Percentiles rank a stretch among this genome's conserved stretches.
Conservation (phyloP, 495 filamentous ascomycete species). For the Neurospora sp. region DNA sequence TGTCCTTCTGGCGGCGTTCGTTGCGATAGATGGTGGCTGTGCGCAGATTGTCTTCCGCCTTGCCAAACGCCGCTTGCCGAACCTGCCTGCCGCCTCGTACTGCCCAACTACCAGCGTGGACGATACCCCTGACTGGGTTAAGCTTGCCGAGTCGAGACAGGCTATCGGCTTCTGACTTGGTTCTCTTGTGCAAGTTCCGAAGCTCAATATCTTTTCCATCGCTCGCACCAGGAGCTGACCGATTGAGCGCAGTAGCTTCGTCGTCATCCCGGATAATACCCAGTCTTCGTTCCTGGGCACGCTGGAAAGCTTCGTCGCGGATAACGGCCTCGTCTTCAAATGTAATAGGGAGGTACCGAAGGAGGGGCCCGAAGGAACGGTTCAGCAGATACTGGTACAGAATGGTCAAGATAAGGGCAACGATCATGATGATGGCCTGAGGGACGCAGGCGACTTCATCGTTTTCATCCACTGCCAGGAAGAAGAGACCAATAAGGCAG, state of each 20-base stretch:
- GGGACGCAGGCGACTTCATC: constrained; percentile 55
- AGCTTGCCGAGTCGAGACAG: constrained; percentile 14
- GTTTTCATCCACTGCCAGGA: constrained; percentile 59
- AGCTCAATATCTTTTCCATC: constrained; percentile 48
- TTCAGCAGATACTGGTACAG: constrained; percentile 78
- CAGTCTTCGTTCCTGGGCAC: constrained; percentile 56
- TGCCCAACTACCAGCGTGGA: constrained; percentile 40
- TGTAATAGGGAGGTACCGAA: constrained; percentile 86
- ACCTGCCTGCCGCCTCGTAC: constrained; percentile 30
- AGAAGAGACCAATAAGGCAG: constrained; percentile 83
- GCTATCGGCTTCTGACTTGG: constrained; percentile 12
- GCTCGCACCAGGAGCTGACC: not conserved
- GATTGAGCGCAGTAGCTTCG: constrained; percentile 17
- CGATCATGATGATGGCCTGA: constrained; percentile 86
- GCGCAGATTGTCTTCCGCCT: constrained; percentile 26
- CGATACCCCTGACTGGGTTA: constrained; percentile 36
- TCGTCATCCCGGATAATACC: constrained; percentile 44
- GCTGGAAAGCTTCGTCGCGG: constrained; percentile 79
- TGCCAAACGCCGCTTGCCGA: constrained; percentile 31
- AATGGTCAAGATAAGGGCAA: constrained; percentile 58
- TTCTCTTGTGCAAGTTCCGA: constrained; percentile 23
- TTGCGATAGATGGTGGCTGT: constrained; percentile 30
- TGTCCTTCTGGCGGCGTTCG: constrained; percentile 32
- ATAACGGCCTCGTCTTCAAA: constrained; percentile 88
- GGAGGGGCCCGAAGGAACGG: constrained; percentile 73